Percentiles rank a stretch among this genome's conserved stretches.
phyloP scores from a whole-genome alignment of 2,329 filamentous ascomycete species.

The Bertia moriformis region DNA sequence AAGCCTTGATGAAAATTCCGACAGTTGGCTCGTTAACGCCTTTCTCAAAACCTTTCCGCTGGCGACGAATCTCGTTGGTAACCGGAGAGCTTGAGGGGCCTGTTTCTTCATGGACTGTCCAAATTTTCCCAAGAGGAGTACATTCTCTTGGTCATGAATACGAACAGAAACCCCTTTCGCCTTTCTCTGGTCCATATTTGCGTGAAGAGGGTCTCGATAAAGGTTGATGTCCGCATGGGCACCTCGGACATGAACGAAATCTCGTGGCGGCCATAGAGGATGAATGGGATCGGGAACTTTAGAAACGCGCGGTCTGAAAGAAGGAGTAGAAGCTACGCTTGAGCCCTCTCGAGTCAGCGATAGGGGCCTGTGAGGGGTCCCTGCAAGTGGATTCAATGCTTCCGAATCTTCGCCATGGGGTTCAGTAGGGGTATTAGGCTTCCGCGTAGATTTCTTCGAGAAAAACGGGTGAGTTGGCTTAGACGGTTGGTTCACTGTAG shows the following conservation, averaged over 20 bases:
- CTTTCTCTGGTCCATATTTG: background rate
- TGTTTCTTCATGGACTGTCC: background rate
- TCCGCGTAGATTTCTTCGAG: slow-evolving; percentile 24
- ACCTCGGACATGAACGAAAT: slow-evolving; percentile 11
- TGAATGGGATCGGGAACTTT: slow-evolving; percentile 15
- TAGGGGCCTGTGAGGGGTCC: too few species aligned
- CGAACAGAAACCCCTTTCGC: background rate
- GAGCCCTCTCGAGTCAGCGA: too few species aligned
- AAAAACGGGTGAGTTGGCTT: slow-evolving; percentile 50
- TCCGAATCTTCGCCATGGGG: too few species aligned
- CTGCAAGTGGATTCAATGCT: background rate
- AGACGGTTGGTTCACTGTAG: slow-evolving; percentile 7
- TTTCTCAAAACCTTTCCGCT: background rate
- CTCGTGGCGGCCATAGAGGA: slow-evolving; percentile 21
- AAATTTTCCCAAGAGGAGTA: background rate
- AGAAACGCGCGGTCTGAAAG: slow-evolving; percentile 8
- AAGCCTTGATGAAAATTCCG: background rate
- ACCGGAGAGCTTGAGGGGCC: background rate
- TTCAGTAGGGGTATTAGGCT: too few species aligned
- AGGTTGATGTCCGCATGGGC: background rate
- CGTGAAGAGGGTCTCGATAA: background rate
- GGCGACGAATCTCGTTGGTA: background rate
- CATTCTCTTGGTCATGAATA: background rate
- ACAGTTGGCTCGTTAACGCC: background rate
- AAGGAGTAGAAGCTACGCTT: slow-evolving; percentile 1